Base-by-base conservation (phyloP, 805 yeast species). In the Candida peoriensis region DNA sequence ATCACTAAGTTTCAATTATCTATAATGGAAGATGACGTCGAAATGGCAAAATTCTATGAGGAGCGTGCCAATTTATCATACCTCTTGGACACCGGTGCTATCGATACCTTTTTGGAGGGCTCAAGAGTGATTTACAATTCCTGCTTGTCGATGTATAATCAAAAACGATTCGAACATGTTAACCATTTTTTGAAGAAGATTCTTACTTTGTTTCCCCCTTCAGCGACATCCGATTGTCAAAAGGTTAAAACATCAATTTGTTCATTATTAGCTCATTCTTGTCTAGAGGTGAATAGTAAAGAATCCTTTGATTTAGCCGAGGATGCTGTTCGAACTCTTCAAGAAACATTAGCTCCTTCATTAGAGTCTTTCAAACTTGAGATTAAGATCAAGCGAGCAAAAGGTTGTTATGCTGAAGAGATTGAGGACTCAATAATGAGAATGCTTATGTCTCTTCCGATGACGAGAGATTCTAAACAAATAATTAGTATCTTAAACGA, bases 11-110 rank as follows among this genome's bases (percentile, higher is more conserved):
- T 61, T 46, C 65, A 60, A 36, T 27, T 48, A 3, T 40, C 60
- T 0, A 28, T 64, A 5, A 30, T 42, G 7, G 53, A 50, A n/a
- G 54, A 49, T 4, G 66, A 68, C 37, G 39, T 52, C 6, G 53
- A 58, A 27, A 51, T 56, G 42, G 68, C 70, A 1, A 57, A 50
- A 27, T 46, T 61, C 19, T 62, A 58, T 39, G 57, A 59, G 20
- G 47, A 48, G 8, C 57, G 61, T 33, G 54, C 62, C 2, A 48
- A 43, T 10, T 16, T 41, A n/a, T 23, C 29, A 13, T 32, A 48
- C 17, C 21, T 55, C 1, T 8, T 21, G 4, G 42, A 46, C 2
- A 44, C 49, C 20, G 19, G 31, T 4, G 50, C 51, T 12, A 29
- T 48, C 3, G 44, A 44, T 2, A 28, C 37, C 1, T 25, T 55